A percentile compares a stretch with the other conserved stretches of the same genome.
phyloP scores from a whole-genome alignment of 1,139 yeast genomes.

The Pichia norvegensis region DNA sequence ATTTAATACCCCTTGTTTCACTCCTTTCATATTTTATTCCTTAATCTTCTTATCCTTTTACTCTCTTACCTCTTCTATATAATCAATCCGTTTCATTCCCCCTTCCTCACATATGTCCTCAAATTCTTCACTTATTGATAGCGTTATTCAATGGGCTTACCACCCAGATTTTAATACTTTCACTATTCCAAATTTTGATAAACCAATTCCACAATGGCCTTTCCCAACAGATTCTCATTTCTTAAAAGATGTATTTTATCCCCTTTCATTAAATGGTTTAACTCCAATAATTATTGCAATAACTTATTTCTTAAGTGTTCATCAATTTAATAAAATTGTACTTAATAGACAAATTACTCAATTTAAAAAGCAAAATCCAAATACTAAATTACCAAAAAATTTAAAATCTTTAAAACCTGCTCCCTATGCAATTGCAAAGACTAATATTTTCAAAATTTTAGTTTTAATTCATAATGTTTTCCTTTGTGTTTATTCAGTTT shows the following conservation, averaged over 20 bases:
- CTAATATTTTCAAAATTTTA: slow-evolving; percentile 42
- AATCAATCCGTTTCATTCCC: not conserved
- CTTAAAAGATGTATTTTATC: slow-evolving; percentile 24
- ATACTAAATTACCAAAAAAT: slow-evolving; percentile 16
- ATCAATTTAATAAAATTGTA: slow-evolving; percentile 39
- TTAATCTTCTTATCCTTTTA: not conserved
- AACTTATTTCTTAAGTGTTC: slow-evolving; percentile 54
- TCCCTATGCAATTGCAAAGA: slow-evolving; percentile 45
- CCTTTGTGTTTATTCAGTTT: slow-evolving; percentile 57
- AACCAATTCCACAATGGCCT: slow-evolving; percentile 26
- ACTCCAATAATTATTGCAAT: slow-evolving; percentile 55
- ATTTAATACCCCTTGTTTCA: not conserved
- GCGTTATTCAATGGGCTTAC: slow-evolving; percentile 18
- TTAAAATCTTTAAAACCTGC: slow-evolving; percentile 43
- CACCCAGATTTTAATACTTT: slow-evolving; percentile 20
- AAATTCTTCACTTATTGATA: not conserved
- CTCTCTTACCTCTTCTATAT: not conserved
- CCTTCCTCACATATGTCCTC: not conserved
- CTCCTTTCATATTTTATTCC: not conserved
- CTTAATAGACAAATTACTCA: slow-evolving; percentile 25
- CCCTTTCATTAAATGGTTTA: slow-evolving; percentile 31
- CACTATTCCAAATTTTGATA: slow-evolving; percentile 17
- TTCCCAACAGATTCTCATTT: slow-evolving; percentile 16
- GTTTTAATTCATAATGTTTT: slow-evolving; percentile 58
- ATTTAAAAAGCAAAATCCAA: slow-evolving; percentile 22